A percentile compares a stretch with the other conserved stretches of the same genome.
Conservation (phyloP, 352 stramenopile species). For the Plasmopara viticola region DNA sequence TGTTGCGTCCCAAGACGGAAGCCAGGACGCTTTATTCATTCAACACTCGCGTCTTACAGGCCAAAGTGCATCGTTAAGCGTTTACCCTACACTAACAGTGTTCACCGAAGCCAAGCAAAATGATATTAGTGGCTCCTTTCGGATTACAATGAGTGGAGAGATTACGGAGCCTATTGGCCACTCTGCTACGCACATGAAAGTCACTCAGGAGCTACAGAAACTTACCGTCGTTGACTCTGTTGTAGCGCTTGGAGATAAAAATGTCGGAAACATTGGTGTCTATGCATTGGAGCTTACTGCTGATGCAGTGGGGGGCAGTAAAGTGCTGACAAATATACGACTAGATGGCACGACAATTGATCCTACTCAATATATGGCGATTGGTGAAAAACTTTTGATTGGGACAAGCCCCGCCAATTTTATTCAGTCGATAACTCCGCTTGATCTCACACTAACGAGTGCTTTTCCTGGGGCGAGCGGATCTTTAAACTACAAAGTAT, state of each 20-base stretch:
- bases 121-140: conserved; percentile 62
- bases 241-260: conserved; percentile 39
- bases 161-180: conserved; percentile 48
- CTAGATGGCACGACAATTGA: conserved; percentile 39
- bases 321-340: conserved; percentile 37
- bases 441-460: conserved; percentile 38
- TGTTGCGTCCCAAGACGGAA: conserved; percentile 35
- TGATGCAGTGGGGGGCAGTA: conserved; percentile 19
- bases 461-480: conserved; percentile 6
- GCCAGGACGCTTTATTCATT: conserved; percentile 68
- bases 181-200: conserved; percentile 62
- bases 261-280: conserved; percentile 44
- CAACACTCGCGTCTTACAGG: conserved; percentile 72
- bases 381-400: conserved; percentile 52
- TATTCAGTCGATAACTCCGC: conserved; percentile 36
- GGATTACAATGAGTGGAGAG: conserved; percentile 44
- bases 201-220: conserved; percentile 66
- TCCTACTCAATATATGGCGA: conserved; percentile 48
- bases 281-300: conserved; percentile 52
- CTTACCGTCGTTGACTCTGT: conserved; percentile 53
- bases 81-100: conserved; percentile 63
- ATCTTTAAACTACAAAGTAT: conserved; percentile 20
- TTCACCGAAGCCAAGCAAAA: conserved; percentile 46
- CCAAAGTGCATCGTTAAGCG: conserved; percentile 55
- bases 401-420: conserved; percentile 16